A percentile compares a stretch with the other conserved stretches of the same genome.
Conservation (phyloP, 1,139 yeast species). For the Nakaseomyces kungkrabaensis region DNA sequence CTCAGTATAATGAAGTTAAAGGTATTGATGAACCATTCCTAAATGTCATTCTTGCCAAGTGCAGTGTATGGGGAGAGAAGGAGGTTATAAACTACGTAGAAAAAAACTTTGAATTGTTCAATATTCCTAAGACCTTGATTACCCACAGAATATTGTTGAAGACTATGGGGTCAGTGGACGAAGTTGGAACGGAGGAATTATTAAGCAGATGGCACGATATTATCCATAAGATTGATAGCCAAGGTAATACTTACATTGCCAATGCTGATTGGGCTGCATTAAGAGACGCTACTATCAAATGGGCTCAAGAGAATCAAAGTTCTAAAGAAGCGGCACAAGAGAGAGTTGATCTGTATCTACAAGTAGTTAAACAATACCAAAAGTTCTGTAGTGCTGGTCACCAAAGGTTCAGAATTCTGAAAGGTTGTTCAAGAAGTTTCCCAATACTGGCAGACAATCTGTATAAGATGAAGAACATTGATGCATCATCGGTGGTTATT, state of each 20-base stretch:
- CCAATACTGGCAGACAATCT: conserved; percentile 29
- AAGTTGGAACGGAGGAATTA: conserved; percentile 44
- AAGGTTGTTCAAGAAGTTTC: conserved; percentile 30
- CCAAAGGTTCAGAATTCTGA: conserved; percentile 32
- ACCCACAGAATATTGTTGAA: conserved; percentile 69
- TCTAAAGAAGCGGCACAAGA: conserved; percentile 18
- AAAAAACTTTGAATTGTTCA: conserved; percentile 47
- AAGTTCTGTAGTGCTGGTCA: conserved; percentile 35
- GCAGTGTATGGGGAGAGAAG: conserved; percentile 58
- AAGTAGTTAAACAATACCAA: conserved; percentile 42
- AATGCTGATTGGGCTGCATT: conserved; percentile 85
- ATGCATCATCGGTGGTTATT: conserved; percentile 21
- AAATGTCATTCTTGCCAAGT: conserved; percentile 62
- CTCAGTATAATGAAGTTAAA: conserved; percentile 45
- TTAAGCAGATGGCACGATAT: conserved; percentile 53
- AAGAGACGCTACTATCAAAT: conserved; percentile 63
- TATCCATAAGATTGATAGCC: conserved; percentile 41
- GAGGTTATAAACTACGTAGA: conserved; percentile 53
- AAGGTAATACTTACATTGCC: conserved; percentile 52
- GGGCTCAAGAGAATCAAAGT: conserved; percentile 9
- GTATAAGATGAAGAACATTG: conserved; percentile 27
- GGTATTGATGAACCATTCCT: conserved; percentile 68
- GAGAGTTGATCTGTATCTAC: conserved; percentile 46
- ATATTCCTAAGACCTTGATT: conserved; percentile 58
- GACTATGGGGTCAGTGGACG: conserved; percentile 52